Evolutionary conservation across 2,329 filamentous ascomycete species (phyloP).

Genomic region (Capronia epimyces): DNA sequence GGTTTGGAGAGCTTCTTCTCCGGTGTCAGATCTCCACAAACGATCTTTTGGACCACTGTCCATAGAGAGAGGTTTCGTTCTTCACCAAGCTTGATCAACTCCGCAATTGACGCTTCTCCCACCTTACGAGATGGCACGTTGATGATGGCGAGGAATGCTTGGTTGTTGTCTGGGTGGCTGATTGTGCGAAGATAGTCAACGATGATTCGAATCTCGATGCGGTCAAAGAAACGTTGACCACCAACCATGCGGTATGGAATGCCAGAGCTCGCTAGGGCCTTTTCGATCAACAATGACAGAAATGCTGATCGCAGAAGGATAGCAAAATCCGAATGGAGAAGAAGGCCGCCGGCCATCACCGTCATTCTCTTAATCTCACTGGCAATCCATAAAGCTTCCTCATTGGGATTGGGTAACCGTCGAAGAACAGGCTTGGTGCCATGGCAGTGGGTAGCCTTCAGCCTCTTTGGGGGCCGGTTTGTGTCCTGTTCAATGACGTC

Average conservation of each 20-base stretch:
- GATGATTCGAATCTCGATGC: constrained; percentile 78
- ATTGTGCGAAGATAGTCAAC: constrained; percentile 85
- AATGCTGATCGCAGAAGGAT: constrained; percentile 80
- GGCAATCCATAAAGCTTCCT: constrained; percentile 84
- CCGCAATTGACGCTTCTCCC: constrained; percentile 70
- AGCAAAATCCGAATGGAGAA: constrained; percentile 72
- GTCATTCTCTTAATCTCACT: constrained; percentile 69
- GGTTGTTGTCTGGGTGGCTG: constrained; percentile 78
- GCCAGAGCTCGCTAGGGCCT: constrained; percentile 70
- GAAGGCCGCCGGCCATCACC: constrained; percentile 65
- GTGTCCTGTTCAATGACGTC: constrained; percentile 87
- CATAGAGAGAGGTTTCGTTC: constrained; percentile 64
- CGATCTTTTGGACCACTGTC: constrained; percentile 60
- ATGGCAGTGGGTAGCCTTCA: constrained; percentile 73
- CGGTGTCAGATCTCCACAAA: constrained; percentile 48
- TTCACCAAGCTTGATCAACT: constrained; percentile 71
- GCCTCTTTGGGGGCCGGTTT: constrained; percentile 68
- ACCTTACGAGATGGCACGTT: constrained; percentile 78
- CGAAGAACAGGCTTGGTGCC: constrained; percentile 78
- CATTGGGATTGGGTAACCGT: constrained; percentile 60
- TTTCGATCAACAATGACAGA: constrained; percentile 80
- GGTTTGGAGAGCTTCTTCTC: constrained; percentile 52
- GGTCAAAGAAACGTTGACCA: constrained; percentile 85
- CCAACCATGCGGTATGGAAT: constrained; percentile 91
- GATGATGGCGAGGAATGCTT: constrained; percentile 75